Base-by-base conservation (phyloP, 345 rosid species). In the Rhodamnia rubescens region DNA sequence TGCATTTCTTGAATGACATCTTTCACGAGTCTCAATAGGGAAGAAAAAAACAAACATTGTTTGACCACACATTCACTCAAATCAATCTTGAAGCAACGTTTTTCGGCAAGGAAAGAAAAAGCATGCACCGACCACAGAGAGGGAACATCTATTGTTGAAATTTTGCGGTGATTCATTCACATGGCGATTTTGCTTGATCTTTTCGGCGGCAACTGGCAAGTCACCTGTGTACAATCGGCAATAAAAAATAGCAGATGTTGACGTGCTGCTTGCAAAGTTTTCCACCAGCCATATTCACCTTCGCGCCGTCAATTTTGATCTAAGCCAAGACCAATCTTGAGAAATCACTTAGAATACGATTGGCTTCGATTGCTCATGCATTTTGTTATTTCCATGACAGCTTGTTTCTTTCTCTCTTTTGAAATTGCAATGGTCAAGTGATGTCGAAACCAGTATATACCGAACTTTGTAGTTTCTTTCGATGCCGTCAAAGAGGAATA, bases 101-200 rank as follows among this genome's bases (percentile, higher is more conserved):
- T 18, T 6, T 0, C 0, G 11, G 78, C 16, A 69, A n/a, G n/a
- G n/a, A n/a, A n/a, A n/a, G 44, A 6, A 69, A 69, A 69, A 69
- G 13, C n/a, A 69, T 36, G 44, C 1, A 2, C 12, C 0, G 2
- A 69, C 2, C n/a, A n/a, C n/a, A n/a, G 36, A 18, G 5, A 16
- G 11, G 0, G 24, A 69, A 32, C 32, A 32, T 32, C 21, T 69
- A 49, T 47, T 47, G 49, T 47, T 47, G 49, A 1, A 1, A 47
- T 47, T 47, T 47, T 47, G 8, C 49, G 49, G 49, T 47, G 49
- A 36, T 36, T 36, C 40, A 47, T 47, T 7, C 49, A 47, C 49
- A 47, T 8, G 49, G 49, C 49, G 9, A 49, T 49, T 49, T 49
- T 10, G 51, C 8, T 49, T 49, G 10, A 49, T 49, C 51, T 49